phyloP scores from a whole-genome alignment of 2,329 filamentous ascomycete genomes.

The Cryphonectria japonica region DNA sequence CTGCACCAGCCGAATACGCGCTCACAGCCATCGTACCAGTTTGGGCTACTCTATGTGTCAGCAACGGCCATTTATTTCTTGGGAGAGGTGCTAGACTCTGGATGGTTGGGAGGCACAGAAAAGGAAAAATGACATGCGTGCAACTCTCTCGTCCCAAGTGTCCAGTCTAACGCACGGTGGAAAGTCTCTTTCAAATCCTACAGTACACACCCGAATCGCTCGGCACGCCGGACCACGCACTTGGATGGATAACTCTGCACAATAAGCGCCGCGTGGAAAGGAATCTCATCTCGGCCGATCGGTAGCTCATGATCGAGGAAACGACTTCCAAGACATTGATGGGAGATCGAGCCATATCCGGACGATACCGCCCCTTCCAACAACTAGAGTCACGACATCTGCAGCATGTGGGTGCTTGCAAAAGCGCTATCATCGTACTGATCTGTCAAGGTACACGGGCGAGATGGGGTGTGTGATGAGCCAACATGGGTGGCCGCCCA shows the following conservation, averaged over 20 bases:
- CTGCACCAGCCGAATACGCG: background rate
- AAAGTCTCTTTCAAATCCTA: background rate
- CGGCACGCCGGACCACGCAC: background rate
- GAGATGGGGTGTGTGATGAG: background rate
- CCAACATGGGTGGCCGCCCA: conserved; percentile 6
- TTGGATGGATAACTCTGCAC: background rate
- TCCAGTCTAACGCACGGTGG: background rate
- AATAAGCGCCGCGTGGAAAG: conserved; percentile 5
- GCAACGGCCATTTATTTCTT: background rate
- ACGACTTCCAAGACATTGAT: background rate
- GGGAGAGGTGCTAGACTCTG: background rate
- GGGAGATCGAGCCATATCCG: conserved; percentile 10
- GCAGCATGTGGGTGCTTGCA: background rate
- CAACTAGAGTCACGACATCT: conserved; percentile 6
- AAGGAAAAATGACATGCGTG: background rate
- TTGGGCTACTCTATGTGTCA: background rate
- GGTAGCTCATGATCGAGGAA: background rate
- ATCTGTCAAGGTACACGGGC: background rate
- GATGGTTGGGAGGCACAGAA: background rate
- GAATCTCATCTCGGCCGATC: background rate
- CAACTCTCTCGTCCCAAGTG: background rate
- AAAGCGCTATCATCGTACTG: background rate
- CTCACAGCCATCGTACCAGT: background rate
- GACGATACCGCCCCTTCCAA: conserved; percentile 5
- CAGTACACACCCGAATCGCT: conserved; percentile 7